Evolutionary conservation across 1,139 yeast genomes (phyloP).

Genomic region (Ogataea hybrid): DNA sequence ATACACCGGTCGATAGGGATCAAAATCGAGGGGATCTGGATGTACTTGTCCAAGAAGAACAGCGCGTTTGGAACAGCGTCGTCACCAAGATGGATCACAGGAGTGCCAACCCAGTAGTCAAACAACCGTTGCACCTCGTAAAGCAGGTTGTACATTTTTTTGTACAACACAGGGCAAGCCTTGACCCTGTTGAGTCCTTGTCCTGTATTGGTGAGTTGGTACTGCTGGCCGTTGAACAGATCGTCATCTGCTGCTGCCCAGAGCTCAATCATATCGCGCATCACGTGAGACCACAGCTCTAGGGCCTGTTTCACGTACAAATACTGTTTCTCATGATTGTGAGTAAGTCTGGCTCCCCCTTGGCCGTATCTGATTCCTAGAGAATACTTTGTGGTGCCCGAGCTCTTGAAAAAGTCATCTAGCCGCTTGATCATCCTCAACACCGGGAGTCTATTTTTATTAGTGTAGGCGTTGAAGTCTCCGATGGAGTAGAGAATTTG

Average conservation of each 20-base stretch:
- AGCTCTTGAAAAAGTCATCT: slow-evolving; percentile 46
- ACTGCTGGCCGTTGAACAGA: slow-evolving; percentile 48
- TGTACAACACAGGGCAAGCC: slow-evolving; percentile 61
- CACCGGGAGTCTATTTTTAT: slow-evolving; percentile 64
- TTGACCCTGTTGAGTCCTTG: slow-evolving; percentile 75
- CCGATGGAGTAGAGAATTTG: slow-evolving; percentile 72
- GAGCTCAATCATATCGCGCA: slow-evolving; percentile 67
- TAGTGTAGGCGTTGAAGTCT: slow-evolving; percentile 69
- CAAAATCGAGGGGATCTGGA: slow-evolving; percentile 70
- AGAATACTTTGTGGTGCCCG: slow-evolving; percentile 37
- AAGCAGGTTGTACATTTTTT: slow-evolving; percentile 66
- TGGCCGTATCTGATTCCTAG: slow-evolving; percentile 62
- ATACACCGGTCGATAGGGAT: slow-evolving; percentile 65
- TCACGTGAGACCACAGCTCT: slow-evolving; percentile 68
- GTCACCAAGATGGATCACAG: slow-evolving; percentile 75
- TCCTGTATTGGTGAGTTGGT: slow-evolving; percentile 66
- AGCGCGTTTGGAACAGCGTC: slow-evolving; percentile 77
- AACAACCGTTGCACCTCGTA: slow-evolving; percentile 58
- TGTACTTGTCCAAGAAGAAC: slow-evolving; percentile 70
- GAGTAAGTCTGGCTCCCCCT: slow-evolving; percentile 67
- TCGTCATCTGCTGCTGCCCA: slow-evolving; percentile 76
- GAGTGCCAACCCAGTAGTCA: slow-evolving; percentile 71
- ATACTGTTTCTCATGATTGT: slow-evolving; percentile 65
- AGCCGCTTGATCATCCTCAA: slow-evolving; percentile 54
- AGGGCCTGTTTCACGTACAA: slow-evolving; percentile 69